Percentiles rank a stretch among this genome's conserved stretches.
Evolutionary conservation across 106 monocot genomes (phyloP).

Genomic region (Dendrobium officinale): DNA sequence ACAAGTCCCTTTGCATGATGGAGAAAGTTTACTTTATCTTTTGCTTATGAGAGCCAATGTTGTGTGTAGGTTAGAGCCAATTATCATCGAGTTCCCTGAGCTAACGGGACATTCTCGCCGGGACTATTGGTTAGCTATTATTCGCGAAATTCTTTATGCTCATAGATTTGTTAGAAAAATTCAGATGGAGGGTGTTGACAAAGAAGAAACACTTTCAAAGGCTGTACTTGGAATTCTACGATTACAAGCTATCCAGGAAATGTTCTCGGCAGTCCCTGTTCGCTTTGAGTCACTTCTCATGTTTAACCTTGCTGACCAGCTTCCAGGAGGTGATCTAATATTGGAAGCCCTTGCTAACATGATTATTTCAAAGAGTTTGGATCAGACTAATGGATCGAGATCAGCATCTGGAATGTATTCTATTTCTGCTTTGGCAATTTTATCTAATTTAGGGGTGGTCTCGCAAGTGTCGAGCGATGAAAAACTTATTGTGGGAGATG

Average conservation of each 20-base stretch:
- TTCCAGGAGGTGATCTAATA: slow-evolving; percentile 91
- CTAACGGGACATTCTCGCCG: slow-evolving; percentile 84
- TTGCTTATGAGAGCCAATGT: slow-evolving; percentile 1
- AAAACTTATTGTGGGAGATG: slow-evolving; percentile 78
- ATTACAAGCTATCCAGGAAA: slow-evolving; percentile 75
- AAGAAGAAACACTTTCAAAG: slow-evolving; percentile 73
- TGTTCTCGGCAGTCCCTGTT: slow-evolving; percentile 32
- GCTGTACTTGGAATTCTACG: slow-evolving; percentile 79
- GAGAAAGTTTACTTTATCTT: background rate
- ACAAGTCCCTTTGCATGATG: background rate
- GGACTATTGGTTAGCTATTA: slow-evolving; percentile 91
- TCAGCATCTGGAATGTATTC: slow-evolving; percentile 57
- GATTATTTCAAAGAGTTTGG: slow-evolving; percentile 32
- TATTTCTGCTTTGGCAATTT: slow-evolving; percentile 48
- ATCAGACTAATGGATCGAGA: slow-evolving; percentile 21
- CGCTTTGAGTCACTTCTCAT: slow-evolving; percentile 63
- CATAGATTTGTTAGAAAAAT: slow-evolving; percentile 78
- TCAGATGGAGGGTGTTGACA: slow-evolving; percentile 50
- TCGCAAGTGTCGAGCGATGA: slow-evolving; percentile 32
- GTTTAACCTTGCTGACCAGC: slow-evolving; percentile 88
- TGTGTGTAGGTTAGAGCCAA: slow-evolving; percentile 69
- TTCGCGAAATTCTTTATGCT: slow-evolving; percentile 65
- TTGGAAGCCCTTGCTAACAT: slow-evolving; percentile 69
- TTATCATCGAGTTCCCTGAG: slow-evolving; percentile 90
- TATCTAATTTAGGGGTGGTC: slow-evolving; percentile 61